Conservation (phyloP, 495 filamentous ascomycete species). For the Aspergillus cristatus region DNA sequence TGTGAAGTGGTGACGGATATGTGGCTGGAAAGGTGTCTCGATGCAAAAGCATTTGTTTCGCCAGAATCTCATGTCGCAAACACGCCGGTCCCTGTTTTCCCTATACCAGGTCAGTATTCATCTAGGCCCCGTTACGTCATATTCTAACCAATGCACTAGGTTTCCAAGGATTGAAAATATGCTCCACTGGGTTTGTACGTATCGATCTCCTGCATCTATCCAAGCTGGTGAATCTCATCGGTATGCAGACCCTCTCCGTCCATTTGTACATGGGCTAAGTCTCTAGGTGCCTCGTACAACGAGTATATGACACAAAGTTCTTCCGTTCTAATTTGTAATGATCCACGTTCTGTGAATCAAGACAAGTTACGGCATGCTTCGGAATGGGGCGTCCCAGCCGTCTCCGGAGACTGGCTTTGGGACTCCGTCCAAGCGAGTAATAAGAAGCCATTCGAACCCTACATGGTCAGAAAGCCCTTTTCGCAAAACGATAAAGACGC, state of each 20-base stretch:
- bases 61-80: constrained; percentile 65
- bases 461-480: constrained; percentile 24
- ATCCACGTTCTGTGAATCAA: constrained; percentile 46
- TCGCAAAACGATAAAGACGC: constrained; percentile 16
- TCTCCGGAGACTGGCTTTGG: constrained; percentile 76
- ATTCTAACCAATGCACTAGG: constrained; percentile 26
- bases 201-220: constrained; percentile 77
- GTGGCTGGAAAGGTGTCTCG: constrained; percentile 84
- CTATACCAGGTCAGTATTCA: constrained; percentile 45
- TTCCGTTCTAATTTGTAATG: constrained; percentile 60
- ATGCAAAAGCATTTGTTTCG: constrained; percentile 58
- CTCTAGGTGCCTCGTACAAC: constrained; percentile 57
- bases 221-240: constrained; percentile 64
- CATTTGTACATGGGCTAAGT: constrained; percentile 2
- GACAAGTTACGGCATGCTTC: constrained; percentile 72
- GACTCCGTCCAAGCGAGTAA: constrained; percentile 56
- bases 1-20: constrained; percentile 68
- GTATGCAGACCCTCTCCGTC: constrained; percentile 22
- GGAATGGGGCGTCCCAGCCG: constrained; percentile 66
- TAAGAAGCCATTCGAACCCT: constrained; percentile 41
- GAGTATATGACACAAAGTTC: constrained; percentile 58
- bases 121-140: not conserved
- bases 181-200: constrained; percentile 73
- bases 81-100: constrained; percentile 61
- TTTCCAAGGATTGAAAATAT: constrained; percentile 59